Evolutionary conservation across 2,329 filamentous ascomycete genomes (phyloP).

Genomic region (Coniochaeta sp.): DNA sequence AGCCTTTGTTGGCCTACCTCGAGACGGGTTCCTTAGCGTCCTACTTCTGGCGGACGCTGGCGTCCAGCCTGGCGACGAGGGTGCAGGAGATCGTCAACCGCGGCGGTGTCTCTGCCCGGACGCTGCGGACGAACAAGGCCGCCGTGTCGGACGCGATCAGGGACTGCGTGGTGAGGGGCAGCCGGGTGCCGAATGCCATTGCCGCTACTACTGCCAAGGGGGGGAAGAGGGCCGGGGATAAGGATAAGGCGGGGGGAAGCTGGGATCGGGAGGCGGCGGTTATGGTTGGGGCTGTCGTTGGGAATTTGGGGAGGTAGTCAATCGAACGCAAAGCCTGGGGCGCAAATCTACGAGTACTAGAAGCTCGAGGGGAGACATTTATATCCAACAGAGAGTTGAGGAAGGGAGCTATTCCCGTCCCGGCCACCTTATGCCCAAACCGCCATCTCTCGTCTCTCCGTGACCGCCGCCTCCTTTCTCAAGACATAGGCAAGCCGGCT

Average conservation of each 20-base stretch:
- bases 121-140: constrained; percentile 68
- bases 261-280: constrained; percentile 94
- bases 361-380: no score
- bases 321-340: no score
- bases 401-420: no score
- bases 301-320: constrained; percentile 41
- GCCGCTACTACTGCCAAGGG: constrained; percentile 29
- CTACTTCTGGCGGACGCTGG: constrained; percentile 90
- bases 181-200: constrained; percentile 55
- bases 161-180: constrained; percentile 76
- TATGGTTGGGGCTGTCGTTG: constrained; percentile 81
- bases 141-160: constrained; percentile 69
- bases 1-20: constrained; percentile 66
- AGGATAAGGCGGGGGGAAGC: constrained; percentile 25
- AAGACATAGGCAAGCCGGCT: constrained; percentile 17
- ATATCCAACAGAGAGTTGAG: no score
- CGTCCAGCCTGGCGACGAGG: constrained; percentile 64
- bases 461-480: no score
- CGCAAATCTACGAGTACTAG: no score
- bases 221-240: constrained; percentile 32
- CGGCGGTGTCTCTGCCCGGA: constrained; percentile 78
- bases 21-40: constrained; percentile 83
- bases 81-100: constrained; percentile 80
- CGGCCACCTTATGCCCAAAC: no score
- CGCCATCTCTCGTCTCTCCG: no score